These are phyloP conservation scores for Aspergillus nidulans DNA, from an alignment of 495 filamentous ascomycete genomes.

Conservation along the genomic window DNA sequence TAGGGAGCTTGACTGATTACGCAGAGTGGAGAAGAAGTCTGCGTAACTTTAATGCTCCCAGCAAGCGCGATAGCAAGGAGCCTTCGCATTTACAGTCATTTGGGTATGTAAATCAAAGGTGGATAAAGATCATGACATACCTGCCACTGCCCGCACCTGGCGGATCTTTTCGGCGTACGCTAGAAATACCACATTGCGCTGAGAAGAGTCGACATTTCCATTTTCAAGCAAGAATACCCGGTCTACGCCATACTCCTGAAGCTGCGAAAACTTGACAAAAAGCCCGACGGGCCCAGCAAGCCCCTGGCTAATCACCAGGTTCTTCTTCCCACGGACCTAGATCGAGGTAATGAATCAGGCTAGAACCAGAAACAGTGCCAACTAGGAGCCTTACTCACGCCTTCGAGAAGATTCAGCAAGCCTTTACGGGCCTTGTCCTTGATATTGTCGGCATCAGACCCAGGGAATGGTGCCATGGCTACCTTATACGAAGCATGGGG, in stretches of 20 bases:
- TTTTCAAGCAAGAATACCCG: slow-evolving; percentile 95
- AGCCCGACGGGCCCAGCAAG: slow-evolving; percentile 85
- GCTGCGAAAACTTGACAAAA: slow-evolving; percentile 86
- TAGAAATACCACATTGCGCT: slow-evolving; percentile 93
- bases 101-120: background rate
- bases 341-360: slow-evolving; percentile 24
- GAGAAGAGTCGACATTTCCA: slow-evolving; percentile 84
- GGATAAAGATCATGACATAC: slow-evolving; percentile 53
- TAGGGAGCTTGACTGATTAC: slow-evolving; percentile 65
- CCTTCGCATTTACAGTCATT: background rate
- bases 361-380: background rate
- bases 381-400: slow-evolving; percentile 64
- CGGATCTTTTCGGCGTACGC: slow-evolving; percentile 81
- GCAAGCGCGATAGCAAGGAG: background rate
- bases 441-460: slow-evolving; percentile 75
- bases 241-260: slow-evolving; percentile 93
- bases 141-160: slow-evolving; percentile 78
- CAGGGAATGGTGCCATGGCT: slow-evolving; percentile 62
- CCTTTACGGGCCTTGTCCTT: slow-evolving; percentile 80
- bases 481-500: slow-evolving; percentile 21
- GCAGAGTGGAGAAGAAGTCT: slow-evolving; percentile 53
- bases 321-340: slow-evolving; percentile 97
- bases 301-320: slow-evolving; percentile 86
- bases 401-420: slow-evolving; percentile 80
- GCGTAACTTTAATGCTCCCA: slow-evolving; percentile 60